Conservation (phyloP, 2,329 filamentous ascomycete species). For the Elsinoe perseae region DNA sequence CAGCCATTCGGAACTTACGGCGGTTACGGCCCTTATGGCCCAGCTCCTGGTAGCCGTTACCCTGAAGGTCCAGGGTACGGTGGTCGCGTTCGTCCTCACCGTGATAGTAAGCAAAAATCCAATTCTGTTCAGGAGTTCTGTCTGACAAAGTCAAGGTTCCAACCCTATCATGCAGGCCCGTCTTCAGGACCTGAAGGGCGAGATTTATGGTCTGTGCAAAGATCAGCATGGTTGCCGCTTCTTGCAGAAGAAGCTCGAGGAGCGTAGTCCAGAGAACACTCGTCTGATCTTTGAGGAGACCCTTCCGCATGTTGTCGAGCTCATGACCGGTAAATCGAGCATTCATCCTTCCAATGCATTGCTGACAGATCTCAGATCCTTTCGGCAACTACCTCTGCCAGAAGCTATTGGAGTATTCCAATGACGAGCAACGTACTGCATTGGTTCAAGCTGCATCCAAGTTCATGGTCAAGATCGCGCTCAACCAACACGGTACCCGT, state of each 20-base stretch:
- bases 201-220: constrained; percentile 87
- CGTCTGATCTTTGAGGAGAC: constrained; percentile 94
- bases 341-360: not conserved
- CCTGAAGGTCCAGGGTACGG: constrained; percentile 47
- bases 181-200: constrained; percentile 69
- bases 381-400: constrained; percentile 99
- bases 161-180: constrained; percentile 47
- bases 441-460: constrained; percentile 84
- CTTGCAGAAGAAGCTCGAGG: constrained; percentile 93
- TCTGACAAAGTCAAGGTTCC: not conserved
- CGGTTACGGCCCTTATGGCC: constrained; percentile 37
- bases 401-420: constrained; percentile 92
- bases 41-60: constrained; percentile 40
- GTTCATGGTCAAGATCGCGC: constrained; percentile 83
- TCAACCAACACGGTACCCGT: constrained; percentile 95
- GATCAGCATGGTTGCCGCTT: constrained; percentile 97
- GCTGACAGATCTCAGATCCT: constrained; percentile 54
- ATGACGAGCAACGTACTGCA: constrained; percentile 86
- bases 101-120: not conserved
- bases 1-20: constrained; percentile 52
- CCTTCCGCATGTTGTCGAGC: constrained; percentile 84
- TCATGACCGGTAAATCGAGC: constrained; percentile 67
- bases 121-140: not conserved
- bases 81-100: constrained; percentile 40
- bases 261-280: constrained; percentile 71